These are phyloP conservation scores for Gracilaria vermiculophylla DNA, from an alignment of 23 red algal species.

Conservation along the genomic window DNA sequence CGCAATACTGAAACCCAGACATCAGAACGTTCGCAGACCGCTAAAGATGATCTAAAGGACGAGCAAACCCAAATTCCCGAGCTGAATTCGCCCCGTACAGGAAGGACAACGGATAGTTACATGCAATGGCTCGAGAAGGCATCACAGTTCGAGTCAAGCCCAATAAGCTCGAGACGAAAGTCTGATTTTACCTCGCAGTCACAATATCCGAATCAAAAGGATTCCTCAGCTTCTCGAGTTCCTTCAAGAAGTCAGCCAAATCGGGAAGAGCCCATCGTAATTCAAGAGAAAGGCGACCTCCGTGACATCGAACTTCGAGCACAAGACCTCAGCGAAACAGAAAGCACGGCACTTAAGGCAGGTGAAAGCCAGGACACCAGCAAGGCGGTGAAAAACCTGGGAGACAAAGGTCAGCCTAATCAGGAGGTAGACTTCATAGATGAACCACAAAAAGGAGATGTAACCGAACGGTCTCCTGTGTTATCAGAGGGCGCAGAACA, in stretches of 20 bases:
- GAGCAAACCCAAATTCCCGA: not conserved
- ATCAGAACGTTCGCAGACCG: not conserved
- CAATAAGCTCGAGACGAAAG: not conserved
- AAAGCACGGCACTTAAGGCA: not conserved
- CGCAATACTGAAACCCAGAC: not conserved
- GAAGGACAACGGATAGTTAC: not conserved
- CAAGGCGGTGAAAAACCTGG: not conserved
- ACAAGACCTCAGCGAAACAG: not conserved
- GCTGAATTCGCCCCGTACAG: not conserved
- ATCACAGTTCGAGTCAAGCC: not conserved
- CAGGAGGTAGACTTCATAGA: not conserved
- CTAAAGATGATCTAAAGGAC: not conserved
- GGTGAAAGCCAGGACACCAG: not conserved
- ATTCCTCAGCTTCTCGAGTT: not conserved
- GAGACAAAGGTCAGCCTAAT: not conserved
- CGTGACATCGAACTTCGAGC: not conserved
- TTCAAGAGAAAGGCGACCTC: not conserved
- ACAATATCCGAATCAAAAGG: not conserved
- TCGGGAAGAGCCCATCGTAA: not conserved
- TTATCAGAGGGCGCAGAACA: not conserved
- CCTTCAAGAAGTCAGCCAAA: not conserved
- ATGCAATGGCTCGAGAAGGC: conserved; percentile 4
- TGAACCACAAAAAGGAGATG: not conserved
- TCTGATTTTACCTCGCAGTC: not conserved
- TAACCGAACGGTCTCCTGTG: not conserved